phyloP scores from a whole-genome alignment of 768 basidiomycete genomes.

The Chalciporus chontae region DNA sequence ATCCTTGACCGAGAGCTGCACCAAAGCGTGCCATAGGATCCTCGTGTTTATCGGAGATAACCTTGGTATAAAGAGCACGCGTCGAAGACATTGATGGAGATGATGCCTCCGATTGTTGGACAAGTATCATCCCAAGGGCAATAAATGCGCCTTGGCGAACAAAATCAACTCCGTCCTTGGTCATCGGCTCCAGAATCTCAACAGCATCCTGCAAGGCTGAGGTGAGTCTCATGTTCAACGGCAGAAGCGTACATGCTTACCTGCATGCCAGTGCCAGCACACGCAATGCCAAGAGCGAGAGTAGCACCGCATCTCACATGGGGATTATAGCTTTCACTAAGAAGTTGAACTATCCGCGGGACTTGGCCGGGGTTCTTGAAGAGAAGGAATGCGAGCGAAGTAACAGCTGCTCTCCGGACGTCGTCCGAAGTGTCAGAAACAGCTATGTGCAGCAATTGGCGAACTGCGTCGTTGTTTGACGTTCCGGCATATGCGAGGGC shows the following conservation, averaged over 20 bases:
- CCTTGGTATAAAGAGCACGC: constrained; percentile 84
- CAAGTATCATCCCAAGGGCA: constrained; percentile 93
- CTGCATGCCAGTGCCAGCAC: constrained; percentile 94
- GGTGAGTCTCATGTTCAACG: background rate
- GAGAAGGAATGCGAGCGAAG: constrained; percentile 90
- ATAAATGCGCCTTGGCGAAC: constrained; percentile 97
- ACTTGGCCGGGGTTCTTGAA: constrained; percentile 98
- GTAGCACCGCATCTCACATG: constrained; percentile 98
- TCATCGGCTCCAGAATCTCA: constrained; percentile 96
- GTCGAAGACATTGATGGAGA: constrained; percentile 77
- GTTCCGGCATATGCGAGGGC: constrained; percentile 97
- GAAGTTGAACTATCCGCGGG: constrained; percentile 91
- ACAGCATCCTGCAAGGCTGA: constrained; percentile 72
- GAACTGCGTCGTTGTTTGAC: constrained; percentile 89
- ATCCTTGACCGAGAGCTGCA: constrained; percentile 91
- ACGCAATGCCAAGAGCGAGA: constrained; percentile 93
- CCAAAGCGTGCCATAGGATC: constrained; percentile 99
- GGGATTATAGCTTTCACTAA: constrained; percentile 98
- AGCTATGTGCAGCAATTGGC: constrained; percentile 89
- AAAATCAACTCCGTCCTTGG: constrained; percentile 96
- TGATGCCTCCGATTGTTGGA: constrained; percentile 91
- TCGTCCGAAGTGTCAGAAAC: constrained; percentile 99
- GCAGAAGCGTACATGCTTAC: constrained; percentile 37
- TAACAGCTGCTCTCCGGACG: constrained; percentile 94
- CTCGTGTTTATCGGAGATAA: constrained; percentile 94